phyloP scores from a whole-genome alignment of 331 rosid genomes.

The Malus hybrid region DNA sequence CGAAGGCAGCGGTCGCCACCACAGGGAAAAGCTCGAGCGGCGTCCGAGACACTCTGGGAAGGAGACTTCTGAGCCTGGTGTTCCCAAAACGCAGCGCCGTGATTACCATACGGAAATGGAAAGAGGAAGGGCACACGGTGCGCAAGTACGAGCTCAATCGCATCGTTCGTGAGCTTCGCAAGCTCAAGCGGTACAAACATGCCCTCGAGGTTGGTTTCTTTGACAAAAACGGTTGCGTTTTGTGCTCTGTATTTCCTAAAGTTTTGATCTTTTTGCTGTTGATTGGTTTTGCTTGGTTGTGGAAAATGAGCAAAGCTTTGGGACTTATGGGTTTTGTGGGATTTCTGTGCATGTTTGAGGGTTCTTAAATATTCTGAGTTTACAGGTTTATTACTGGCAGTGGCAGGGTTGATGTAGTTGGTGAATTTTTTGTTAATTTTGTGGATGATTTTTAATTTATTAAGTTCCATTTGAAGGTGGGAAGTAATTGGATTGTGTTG shows the following conservation, averaged over 20 bases:
- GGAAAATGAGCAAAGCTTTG: background rate
- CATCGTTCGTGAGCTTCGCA: slow-evolving; percentile 77
- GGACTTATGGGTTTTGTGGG: background rate
- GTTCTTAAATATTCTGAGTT: background rate
- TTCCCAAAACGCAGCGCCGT: slow-evolving; percentile 75
- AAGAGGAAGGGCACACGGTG: slow-evolving; percentile 56
- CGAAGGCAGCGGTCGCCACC: background rate
- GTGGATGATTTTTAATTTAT: background rate
- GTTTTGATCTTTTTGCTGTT: background rate
- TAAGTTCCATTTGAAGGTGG: background rate
- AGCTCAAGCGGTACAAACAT: slow-evolving; percentile 68
- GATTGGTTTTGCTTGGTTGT: background rate
- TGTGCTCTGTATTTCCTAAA: background rate
- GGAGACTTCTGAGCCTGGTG: slow-evolving; percentile 28
- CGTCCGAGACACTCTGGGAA: background rate
- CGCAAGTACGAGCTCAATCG: slow-evolving; percentile 81
- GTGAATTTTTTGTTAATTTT: background rate
- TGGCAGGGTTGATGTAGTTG: background rate
- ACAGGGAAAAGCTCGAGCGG: background rate
- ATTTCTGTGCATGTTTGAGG: background rate
- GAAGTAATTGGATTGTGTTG: background rate
- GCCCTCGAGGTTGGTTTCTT: slow-evolving; percentile 63
- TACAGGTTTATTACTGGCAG: background rate
- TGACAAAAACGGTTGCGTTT: background rate
- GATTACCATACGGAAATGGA: slow-evolving; percentile 63